Evolutionary conservation across 2,329 filamentous ascomycete species (phyloP), one percentile per base, ranked within the genome.

Genomic region (Scytalidium sp.): DNA sequence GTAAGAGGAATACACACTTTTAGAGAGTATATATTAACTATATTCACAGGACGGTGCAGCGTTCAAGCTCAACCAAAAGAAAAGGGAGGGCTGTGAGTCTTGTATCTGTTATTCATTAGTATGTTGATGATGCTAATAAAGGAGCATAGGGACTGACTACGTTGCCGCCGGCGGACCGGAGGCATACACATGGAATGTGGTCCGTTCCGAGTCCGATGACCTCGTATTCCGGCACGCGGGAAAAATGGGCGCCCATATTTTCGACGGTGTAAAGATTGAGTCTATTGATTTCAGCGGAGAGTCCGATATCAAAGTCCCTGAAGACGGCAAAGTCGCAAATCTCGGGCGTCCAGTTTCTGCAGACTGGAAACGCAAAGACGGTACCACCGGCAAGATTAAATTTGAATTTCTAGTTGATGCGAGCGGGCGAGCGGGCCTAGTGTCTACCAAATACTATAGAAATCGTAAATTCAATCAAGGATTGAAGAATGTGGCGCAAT

Each of bases 341-440:
- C 58, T 74, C 36, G 25, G 25, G 8, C 25, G 25, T 13, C 65
- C 70, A 1, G 56, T 70, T 0, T 65, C 66, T 2, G 69, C 68
- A 2, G 60, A 56, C 1, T 73, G 65, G 64, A 39, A 44, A 3
- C 41, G 54, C 39, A 69, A 65, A 43, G 67, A 66, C 46, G 62
- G 60, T 3, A 51, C 54, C 3, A 56, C 59, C 4, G 73, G 73
- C 20, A 57, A 49, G 2, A 71, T 76, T 45, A 55, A 47, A 1
- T 75, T 76, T 49, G 58, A 75, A 5, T 76, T 75, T 47, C 42
- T 78, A 15, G 56, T 78, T 1, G 75, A 79, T 56, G 75, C 75
- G 0, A 71, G 64, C 41, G 75, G 75, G 3, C 64, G 75, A 9
- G 52, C 51, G 0, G 75, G 75, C 2, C 43, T 78, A 3, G 20